These are phyloP conservation scores for Odontarrhena argentea DNA, from an alignment of 345 rosid species.

Conservation along the genomic window DNA sequence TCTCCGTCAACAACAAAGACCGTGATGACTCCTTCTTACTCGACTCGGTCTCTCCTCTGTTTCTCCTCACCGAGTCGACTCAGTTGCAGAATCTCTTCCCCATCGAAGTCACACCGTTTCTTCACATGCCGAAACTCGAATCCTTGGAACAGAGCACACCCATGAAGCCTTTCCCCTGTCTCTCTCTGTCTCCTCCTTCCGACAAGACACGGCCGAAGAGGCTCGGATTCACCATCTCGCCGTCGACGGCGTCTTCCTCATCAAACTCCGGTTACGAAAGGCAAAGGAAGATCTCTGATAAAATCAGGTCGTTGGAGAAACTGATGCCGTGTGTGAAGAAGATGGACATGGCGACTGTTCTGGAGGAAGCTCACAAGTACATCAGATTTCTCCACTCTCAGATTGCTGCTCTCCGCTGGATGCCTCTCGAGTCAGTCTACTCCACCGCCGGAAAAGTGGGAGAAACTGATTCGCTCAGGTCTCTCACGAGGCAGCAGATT, in stretches of 20 bases:
- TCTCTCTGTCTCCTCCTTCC: slow-evolving; percentile 9
- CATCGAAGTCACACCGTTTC: slow-evolving; percentile 10
- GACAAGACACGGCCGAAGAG: slow-evolving; percentile 13
- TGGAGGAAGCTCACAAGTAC: slow-evolving; percentile 65
- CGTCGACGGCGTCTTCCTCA: not conserved
- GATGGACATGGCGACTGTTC: slow-evolving; percentile 53
- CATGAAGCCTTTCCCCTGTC: not conserved
- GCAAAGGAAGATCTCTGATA: slow-evolving; percentile 48
- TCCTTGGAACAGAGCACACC: slow-evolving; percentile 25
- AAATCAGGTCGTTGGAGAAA: slow-evolving; percentile 53
- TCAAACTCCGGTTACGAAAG: slow-evolving; percentile 20
- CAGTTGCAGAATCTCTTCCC: slow-evolving; percentile 4
- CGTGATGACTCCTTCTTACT: not conserved
- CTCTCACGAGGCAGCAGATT: slow-evolving; percentile 53
- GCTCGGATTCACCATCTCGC: slow-evolving; percentile 1
- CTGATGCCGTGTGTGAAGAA: slow-evolving; percentile 64
- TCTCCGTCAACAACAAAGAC: not conserved
- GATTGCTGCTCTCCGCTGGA: slow-evolving; percentile 48
- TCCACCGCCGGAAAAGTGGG: slow-evolving; percentile 3
- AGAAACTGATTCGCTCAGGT: slow-evolving; percentile 21
- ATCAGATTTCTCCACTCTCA: slow-evolving; percentile 63
- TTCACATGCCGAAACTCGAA: slow-evolving; percentile 34
- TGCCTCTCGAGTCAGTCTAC: slow-evolving; percentile 47
- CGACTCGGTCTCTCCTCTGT: slow-evolving; percentile 1
- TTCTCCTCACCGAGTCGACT: slow-evolving; percentile 28